Conservation (phyloP, 345 rosid species). For the Eucalyptus erythrocorys region DNA sequence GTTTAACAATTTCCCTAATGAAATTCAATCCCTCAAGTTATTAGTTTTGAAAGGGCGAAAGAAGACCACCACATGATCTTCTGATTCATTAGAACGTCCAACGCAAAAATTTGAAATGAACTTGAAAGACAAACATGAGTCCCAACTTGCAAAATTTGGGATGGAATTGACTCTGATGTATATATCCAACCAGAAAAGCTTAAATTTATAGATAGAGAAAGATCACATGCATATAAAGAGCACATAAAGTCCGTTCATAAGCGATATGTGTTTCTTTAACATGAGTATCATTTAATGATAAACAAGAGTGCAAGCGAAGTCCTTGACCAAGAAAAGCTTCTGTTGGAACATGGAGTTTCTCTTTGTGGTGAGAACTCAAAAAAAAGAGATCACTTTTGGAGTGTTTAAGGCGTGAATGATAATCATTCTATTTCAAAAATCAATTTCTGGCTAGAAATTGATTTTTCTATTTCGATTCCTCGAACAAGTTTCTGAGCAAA, state of each 20-base stretch:
- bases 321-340: not conserved
- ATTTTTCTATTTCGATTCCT: no score
- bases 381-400: not conserved
- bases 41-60: not conserved
- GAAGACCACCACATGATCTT: not conserved
- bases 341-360: not conserved
- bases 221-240: not conserved
- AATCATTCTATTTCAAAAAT: accelerated
- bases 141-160: not conserved
- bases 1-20: not conserved
- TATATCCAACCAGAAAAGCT: not conserved
- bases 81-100: not conserved
- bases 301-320: not conserved
- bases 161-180: not conserved
- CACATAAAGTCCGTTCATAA: not conserved
- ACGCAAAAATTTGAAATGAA: not conserved
- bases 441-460: no score
- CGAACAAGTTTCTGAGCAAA: accelerated
- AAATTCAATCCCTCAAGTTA: not conserved
- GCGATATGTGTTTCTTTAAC: not conserved
- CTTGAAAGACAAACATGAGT: not conserved
- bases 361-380: not conserved
- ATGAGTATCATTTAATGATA: not conserved
- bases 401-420: not conserved
- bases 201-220: not conserved